Percentiles rank a stretch among this genome's conserved stretches.
Conservation (phyloP, 352 stramenopile genomes). For the Phytopythium oedochilum region DNA sequence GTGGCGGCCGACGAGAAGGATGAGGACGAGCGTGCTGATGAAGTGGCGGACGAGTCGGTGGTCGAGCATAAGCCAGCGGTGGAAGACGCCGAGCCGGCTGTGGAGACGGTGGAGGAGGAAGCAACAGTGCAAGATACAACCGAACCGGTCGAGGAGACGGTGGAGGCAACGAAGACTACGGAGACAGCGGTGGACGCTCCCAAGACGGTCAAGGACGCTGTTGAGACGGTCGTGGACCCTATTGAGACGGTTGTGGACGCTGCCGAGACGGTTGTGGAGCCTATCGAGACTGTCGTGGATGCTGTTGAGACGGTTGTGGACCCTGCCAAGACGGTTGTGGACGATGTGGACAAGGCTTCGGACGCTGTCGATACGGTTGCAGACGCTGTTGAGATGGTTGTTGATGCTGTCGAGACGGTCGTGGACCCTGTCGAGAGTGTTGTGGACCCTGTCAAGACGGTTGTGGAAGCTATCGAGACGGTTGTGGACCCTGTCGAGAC, state of each 20-base stretch:
- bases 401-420: neutral
- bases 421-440: conserved; percentile 9
- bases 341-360: neutral
- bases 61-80: neutral
- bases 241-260: neutral
- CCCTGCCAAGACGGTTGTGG: neutral
- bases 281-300: too few species aligned
- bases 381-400: conserved; percentile 1
- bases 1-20: conserved; percentile 4
- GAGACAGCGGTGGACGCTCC: neutral
- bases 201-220: too few species aligned
- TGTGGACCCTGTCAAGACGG: too few species aligned
- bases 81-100: neutral
- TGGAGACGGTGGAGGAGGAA: neutral
- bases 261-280: neutral
- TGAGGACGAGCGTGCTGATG: neutral
- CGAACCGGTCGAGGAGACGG: neutral
- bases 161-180: neutral
- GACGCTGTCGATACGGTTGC: neutral
- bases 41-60: neutral
- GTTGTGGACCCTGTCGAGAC: conserved; percentile 5
- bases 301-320: neutral
- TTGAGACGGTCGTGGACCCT: neutral
- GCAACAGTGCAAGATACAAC: too few species aligned
- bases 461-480: neutral